Evolutionary conservation across 2,329 filamentous ascomycete species (phyloP), one percentile per base, ranked within the genome.

Genomic region (Aspergillus ochraceus): DNA sequence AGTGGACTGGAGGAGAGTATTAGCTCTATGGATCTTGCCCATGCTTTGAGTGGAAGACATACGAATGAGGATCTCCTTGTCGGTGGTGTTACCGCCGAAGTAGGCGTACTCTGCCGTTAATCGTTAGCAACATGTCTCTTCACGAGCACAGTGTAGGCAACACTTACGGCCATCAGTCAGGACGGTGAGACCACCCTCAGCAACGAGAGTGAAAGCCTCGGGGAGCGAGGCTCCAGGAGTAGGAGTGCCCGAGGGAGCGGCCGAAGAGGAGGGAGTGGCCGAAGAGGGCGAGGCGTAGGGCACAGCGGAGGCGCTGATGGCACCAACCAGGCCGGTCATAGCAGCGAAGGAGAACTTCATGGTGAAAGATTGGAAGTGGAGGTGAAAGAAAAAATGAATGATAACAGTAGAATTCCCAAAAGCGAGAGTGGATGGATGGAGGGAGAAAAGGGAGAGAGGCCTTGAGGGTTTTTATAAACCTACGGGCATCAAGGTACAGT

Each of bases 281-380:
- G 45, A 47, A 12, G 22, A 22, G 12, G 45, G 9, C 8, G 45
- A 19, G 20, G 55, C 61, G 20, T 55, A 55, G 29, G 54, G 54
- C 6, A 55, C 42, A 0, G 42, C 54, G 14, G 54, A 46, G 19
- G 68, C 68, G 24, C 56, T 62, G 58, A 67, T 60, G 46, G 67
- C 66, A 53, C 65, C 62, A 55, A 59, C 59, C 22, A 71, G 64
- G 51, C 57, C 63, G 22, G 65, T 59, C 53, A 69, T 58, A 30
- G 68, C 53, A 57, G 68, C 65, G 49, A 70, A 55, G 19, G 68
- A 67, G 64, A 71, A 69, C 59, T 70, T 70, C 69, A 71, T 71
- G 61, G 54, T 68, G 59, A 52, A 49, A 53, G 20, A 47, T 20
- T 47, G 45, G 22, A 47, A 11, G 45, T 22, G 19, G 9, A 24